Evolutionary conservation across 2,329 filamentous ascomycete genomes (phyloP).

Genomic region (Aspergillus oerlinghausenensis): DNA sequence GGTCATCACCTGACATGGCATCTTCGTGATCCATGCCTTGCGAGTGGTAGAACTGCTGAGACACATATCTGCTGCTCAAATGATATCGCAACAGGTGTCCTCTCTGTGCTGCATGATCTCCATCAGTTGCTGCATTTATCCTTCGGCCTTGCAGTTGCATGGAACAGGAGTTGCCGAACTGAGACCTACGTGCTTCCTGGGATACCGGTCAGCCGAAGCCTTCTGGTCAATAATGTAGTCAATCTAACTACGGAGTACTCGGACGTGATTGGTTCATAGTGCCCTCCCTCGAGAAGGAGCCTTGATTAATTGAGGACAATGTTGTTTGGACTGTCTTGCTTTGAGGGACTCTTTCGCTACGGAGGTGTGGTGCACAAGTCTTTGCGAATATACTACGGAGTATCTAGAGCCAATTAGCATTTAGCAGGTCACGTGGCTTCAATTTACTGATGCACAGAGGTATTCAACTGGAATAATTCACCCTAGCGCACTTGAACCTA

Average conservation of each 20-base stretch:
- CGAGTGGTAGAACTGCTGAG: not conserved
- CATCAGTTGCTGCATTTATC: constrained; percentile 4
- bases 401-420: too few species aligned
- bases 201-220: too few species aligned
- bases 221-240: not conserved
- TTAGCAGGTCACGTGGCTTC: too few species aligned
- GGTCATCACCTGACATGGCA: not conserved
- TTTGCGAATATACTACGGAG: too few species aligned
- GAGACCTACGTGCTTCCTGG: not conserved
- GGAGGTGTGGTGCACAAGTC: too few species aligned
- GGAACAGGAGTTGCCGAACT: not conserved
- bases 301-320: not conserved
- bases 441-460: not conserved
- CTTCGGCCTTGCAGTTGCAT: not conserved
- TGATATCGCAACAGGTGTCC: constrained; percentile 12
- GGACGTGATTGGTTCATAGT: not conserved
- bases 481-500: not conserved
- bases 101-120: constrained; percentile 7
- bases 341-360: not conserved
- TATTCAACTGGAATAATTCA: not conserved
- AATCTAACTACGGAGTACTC: not conserved
- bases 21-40: not conserved
- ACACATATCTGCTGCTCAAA: constrained; percentile 4
- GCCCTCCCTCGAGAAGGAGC: not conserved
- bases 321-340: not conserved